Base-by-base conservation (phyloP, 169 alveolate genomes). In the Hepatocystis sp. region DNA sequence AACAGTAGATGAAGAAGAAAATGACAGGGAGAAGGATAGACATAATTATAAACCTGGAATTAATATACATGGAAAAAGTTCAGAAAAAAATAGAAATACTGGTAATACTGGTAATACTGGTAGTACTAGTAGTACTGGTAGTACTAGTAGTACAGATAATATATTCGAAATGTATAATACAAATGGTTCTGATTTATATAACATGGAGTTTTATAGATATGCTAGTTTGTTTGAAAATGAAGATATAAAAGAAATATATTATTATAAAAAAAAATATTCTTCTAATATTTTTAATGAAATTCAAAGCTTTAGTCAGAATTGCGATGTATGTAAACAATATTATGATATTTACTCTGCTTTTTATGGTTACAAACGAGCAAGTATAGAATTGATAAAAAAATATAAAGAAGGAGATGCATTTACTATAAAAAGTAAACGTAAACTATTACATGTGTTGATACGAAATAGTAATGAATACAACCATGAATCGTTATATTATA, bases 311-410 rank as follows among this genome's bases (percentile, higher is more conserved):
- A 61, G 84, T 0, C 47, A 81, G 30, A 81, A 81, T 23, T 81
- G 89, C 55, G 89, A 81, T 19, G 36, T 81, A 0, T 81, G 89
- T 27, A 81, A 81, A 28, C 89, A 81, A 42, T 61, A 81, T 42
- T 81, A 81, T 27, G 89, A 81, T 15, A 81, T 81, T 23, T 81
- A 81, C 61, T 81, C 89, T 11, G 49, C 89, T 3, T 81, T 32
- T 65, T 81, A 81, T 81, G 89, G 89, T 11, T 64, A 81, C 36
- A 61, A 81, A 34, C 60, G 61, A 23, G 17, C 89, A 15, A 51
- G 46, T 17, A 46, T 81, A 8, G 47, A 81, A 39, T 81, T 81
- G 39, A 19, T 81, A 8, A 81, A 39, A 32, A 81, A 81, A 39
- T 81, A 81, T 49, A 3, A 44, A 21, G 66, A 81, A 21, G 89